Conservation (phyloP, 495 filamentous ascomycete species). For the Daldinia childiae region DNA sequence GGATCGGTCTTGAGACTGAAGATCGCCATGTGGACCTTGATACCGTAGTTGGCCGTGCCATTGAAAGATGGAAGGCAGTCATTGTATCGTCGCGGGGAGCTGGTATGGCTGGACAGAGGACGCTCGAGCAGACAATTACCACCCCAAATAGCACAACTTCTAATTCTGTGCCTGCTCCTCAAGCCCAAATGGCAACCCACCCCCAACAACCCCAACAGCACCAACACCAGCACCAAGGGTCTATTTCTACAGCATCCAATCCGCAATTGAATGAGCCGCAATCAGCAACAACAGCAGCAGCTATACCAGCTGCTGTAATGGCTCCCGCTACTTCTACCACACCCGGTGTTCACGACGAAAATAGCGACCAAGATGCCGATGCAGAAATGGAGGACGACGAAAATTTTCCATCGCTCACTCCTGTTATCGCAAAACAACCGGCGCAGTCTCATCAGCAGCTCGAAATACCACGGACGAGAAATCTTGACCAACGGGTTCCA, state of each 20-base stretch:
- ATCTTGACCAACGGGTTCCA: constrained; percentile 26
- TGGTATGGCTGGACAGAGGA: constrained; percentile 50
- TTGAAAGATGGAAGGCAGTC: constrained; percentile 64
- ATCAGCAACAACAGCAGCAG: constrained; percentile 4
- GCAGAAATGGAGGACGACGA: constrained; percentile 55
- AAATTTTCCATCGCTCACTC: constrained; percentile 44
- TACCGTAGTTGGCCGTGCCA: constrained; percentile 56
- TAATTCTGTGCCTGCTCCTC: constrained; percentile 10
- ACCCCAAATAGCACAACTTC: constrained; percentile 32
- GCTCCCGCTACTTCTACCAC: constrained; percentile 15
- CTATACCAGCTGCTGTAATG: constrained; percentile 24
- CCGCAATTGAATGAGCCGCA: constrained; percentile 19
- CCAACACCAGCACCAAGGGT: constrained; percentile 17
- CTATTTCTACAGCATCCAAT: constrained; percentile 28
- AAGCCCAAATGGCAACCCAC: constrained; percentile 8
- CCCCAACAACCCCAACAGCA: constrained; percentile 30
- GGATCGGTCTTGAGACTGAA: constrained; percentile 52
- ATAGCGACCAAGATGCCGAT: constrained; percentile 54
- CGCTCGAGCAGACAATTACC: constrained; percentile 41
- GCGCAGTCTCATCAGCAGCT: constrained; percentile 39
- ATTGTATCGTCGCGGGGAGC: constrained; percentile 52
- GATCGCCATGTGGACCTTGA: constrained; percentile 58
- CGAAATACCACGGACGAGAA: constrained; percentile 42
- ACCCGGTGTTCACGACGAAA: constrained; percentile 45
- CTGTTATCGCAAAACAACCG: constrained; percentile 32